Evolutionary conservation across 1,284 basidiomycete genomes (phyloP), one percentile per base, ranked within the genome.

Genomic region (Phellinidium pouzarii): DNA sequence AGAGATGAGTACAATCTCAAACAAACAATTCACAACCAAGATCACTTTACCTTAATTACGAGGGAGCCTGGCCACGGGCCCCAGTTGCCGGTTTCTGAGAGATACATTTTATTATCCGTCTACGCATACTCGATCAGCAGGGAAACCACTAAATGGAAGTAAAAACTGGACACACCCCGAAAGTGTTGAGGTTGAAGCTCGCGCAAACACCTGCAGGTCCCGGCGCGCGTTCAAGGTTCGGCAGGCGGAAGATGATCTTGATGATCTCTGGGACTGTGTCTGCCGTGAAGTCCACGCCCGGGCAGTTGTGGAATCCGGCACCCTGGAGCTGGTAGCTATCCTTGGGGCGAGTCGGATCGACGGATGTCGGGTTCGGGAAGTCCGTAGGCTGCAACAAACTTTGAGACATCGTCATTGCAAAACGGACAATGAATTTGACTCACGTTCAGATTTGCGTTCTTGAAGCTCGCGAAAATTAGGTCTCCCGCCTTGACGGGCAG

Each of bases 381-480:
- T 73, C 71, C 3, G 57, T 31, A 6, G 72, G 71, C 63, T 63
- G 25, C 9, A 40, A 4, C 12, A 26, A 38, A 3, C 11, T 19
- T 12, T 20, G 22, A 31, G 3, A 45, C 3, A 17, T 19, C 25
- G 11, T 6, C 14, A 37, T 7, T 19, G 22, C n/a, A 4, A 3
- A 7, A 29, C 12, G 50, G 20, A 9, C 1, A 14, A 3, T 27
- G 20, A 20, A 23, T 3, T 23, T 12, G 25, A 44, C 73, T 40
- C 57, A 79, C 77, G 58, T 79, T 74, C 19, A 71, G 61, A 50
- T 78, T 69, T 2, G 77, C 77, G 44, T 74, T 77, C 61, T 67
- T 72, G 64, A 77, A 72, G 61, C 73, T 73, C 20, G 63, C 68
- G 59, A 72, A 73, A 49, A 78, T 61, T 19, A 68, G 64, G 58